Base-by-base conservation (phyloP, 2,329 filamentous ascomycete species). In the Phoma sp. region DNA sequence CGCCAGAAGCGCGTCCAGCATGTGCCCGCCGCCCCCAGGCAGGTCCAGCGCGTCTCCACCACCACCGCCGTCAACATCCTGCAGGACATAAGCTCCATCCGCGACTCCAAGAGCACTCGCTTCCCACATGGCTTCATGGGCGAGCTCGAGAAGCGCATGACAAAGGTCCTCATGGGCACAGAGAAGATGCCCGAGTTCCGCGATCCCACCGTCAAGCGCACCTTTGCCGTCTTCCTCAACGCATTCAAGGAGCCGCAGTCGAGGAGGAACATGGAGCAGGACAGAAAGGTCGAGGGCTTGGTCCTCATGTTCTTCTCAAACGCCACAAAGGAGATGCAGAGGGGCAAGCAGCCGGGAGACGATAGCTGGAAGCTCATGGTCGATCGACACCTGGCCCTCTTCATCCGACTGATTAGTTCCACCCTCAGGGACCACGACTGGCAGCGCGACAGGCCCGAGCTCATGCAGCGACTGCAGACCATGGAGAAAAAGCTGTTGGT, bases 241-340 rank as follows among this genome's bases (percentile, higher is more conserved):
- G 90, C 92, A 52, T 90, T 99, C 74, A 97, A 94, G 65, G 91
- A 96, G 60, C 88, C 88, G 58, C 87, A 86, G 40, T 97, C 97
- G 71, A 88, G 91, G 64, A 96, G 92, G 78, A 89, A 88, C 55
- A 92, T 97, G 81, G 92, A 97, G 71, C 96, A 96, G 77, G 94
- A 97, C 75, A 86, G 94, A 60, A 88, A 94, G 70, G 88, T 96
- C 21, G 95, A 99, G 76, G 93, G 96, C 61, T 80, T 98, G 46
- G 87, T 99, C 46, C 83, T 99, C 64, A 97, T 98, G 61, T 98
- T 99, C 81, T 98, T 96, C 77, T 96, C 93, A 1, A 90, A 91
- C 60, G 93, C 95, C 6, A 96, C 92, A 40, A 96, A 96, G 74
- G 93, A 96, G 58, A 84, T 96, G 68, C 87, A 90, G 75, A 91